These are phyloP conservation scores for Crucihimalaya himalaica DNA, from an alignment of 345 rosid species.

Conservation along the genomic window DNA sequence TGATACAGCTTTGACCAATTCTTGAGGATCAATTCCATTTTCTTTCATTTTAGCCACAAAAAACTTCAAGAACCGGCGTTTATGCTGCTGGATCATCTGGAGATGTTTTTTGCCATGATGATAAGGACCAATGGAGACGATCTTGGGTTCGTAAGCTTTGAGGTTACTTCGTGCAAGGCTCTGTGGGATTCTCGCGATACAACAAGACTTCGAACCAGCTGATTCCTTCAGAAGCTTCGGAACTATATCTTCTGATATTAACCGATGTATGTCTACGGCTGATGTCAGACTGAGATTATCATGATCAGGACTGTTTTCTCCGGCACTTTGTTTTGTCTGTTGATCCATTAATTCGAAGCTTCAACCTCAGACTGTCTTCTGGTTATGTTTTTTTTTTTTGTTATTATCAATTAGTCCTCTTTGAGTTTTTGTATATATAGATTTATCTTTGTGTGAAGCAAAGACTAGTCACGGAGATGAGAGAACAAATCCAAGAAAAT, in stretches of 20 bases:
- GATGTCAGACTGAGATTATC: slow-evolving; percentile 1
- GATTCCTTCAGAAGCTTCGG: slow-evolving; percentile 41
- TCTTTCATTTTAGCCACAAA: slow-evolving; percentile 37
- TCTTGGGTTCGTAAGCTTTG: slow-evolving; percentile 51
- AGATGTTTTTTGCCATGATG: slow-evolving; percentile 47
- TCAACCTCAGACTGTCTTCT: neutral
- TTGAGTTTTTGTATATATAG: neutral
- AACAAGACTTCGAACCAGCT: slow-evolving; percentile 46
- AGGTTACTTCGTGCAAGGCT: slow-evolving; percentile 39
- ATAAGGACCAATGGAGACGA: slow-evolving; percentile 55
- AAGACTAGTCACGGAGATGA: too few species aligned
- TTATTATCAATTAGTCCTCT: neutral
- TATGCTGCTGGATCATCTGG: slow-evolving; percentile 51
- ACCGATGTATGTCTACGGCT: neutral
- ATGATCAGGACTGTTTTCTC: neutral
- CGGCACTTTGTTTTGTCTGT: neutral
- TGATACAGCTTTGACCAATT: slow-evolving; percentile 24
- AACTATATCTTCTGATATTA: slow-evolving; percentile 23
- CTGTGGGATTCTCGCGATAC: slow-evolving; percentile 55
- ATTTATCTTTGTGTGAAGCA: too few species aligned
- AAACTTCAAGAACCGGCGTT: slow-evolving; percentile 40
- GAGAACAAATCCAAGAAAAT: too few species aligned
- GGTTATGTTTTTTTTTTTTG: neutral
- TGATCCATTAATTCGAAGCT: slow-evolving; percentile 1
- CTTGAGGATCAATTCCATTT: neutral